These are phyloP conservation scores for Calonectria ilicicola DNA, from an alignment of 2,329 filamentous ascomycete genomes.

Conservation along the genomic window DNA sequence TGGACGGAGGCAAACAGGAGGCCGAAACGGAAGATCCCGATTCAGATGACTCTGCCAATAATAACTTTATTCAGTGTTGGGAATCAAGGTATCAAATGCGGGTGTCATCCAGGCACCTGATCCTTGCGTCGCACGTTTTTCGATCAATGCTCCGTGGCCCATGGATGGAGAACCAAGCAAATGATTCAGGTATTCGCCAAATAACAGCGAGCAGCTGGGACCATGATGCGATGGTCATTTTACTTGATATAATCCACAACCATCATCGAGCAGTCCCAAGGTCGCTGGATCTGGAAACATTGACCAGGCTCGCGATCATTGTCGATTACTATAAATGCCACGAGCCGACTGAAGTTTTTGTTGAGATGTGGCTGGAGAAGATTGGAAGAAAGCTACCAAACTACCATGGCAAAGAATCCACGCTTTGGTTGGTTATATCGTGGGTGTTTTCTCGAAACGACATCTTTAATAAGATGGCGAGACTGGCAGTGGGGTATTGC, in stretches of 20 bases:
- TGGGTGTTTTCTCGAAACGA: not conserved
- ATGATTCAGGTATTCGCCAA: not conserved
- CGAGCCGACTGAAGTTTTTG: not conserved
- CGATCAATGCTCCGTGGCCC: not conserved
- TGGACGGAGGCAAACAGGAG: too few species aligned
- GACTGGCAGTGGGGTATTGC: conserved; percentile 14
- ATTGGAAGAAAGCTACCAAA: not conserved
- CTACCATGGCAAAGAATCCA: not conserved
- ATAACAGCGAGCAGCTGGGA: conserved; percentile 10
- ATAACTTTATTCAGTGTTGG: not conserved
- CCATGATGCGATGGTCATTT: accelerated
- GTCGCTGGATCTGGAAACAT: not conserved
- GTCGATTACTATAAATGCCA: conserved; percentile 25
- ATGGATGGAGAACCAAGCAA: not conserved
- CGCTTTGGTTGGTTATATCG: not conserved
- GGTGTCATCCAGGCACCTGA: conserved; percentile 4
- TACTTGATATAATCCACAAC: conserved; percentile 3
- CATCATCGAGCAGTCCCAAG: not conserved
- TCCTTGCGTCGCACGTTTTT: not conserved
- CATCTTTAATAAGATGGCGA: conserved; percentile 5
- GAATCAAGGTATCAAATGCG: not conserved
- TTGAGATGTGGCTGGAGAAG: not conserved
- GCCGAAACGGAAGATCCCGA: too few species aligned
- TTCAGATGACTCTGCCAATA: too few species aligned
- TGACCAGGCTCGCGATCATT: not conserved